These are phyloP conservation scores for Lepidium sativum DNA, from an alignment of 345 rosid species.

Conservation along the genomic window DNA sequence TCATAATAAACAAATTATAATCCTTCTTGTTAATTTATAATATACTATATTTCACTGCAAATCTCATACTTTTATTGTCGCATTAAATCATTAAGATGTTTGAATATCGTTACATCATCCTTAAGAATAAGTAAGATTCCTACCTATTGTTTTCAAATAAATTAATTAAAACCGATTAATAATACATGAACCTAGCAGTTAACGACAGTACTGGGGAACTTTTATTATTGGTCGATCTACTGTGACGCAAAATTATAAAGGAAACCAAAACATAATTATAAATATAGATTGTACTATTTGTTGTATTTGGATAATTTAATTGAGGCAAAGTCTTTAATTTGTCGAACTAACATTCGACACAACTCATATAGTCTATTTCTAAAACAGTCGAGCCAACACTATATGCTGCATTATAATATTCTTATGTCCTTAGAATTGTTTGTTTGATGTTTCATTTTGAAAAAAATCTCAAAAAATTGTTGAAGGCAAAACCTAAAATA, in stretches of 20 bases:
- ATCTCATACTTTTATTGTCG: background rate
- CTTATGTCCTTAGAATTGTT: background rate
- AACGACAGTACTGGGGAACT: background rate
- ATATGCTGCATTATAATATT: background rate
- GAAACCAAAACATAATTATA: background rate
- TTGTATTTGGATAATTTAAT: background rate
- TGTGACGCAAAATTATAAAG: background rate
- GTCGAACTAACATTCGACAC: constrained; percentile 7
- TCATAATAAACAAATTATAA: background rate
- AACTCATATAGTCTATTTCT: background rate
- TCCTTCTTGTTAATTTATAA: background rate
- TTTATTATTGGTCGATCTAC: constrained; percentile 14
- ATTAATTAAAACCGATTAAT: background rate
- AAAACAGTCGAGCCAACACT: background rate
- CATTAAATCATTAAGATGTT: background rate
- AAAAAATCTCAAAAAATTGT: too few species aligned
- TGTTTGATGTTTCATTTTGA: too few species aligned
- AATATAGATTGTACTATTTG: background rate
- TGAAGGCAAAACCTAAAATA: too few species aligned
- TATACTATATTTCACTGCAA: background rate
- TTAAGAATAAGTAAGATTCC: background rate
- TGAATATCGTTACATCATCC: background rate
- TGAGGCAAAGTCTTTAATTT: background rate
- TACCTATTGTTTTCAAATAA: background rate
- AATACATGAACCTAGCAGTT: background rate